Conservation (phyloP, 169 alveolate genomes). For the Eimeria maxima region DNA sequence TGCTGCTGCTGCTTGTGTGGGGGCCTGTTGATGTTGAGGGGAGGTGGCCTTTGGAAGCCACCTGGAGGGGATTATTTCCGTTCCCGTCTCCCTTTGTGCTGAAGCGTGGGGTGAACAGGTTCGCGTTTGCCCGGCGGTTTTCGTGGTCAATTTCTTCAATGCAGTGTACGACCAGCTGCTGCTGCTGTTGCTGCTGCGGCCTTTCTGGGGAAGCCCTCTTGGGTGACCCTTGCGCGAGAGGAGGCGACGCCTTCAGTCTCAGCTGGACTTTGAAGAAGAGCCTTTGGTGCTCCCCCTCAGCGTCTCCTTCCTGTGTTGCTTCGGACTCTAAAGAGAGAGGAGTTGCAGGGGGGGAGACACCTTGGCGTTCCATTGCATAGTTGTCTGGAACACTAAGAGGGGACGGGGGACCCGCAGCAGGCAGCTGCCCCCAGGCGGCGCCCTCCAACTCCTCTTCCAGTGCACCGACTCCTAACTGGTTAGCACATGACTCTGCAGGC, state of each 20-base stretch:
- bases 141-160: not conserved
- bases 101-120: not conserved
- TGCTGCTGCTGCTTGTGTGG: constrained; percentile 21
- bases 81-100: not conserved
- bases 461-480: not conserved
- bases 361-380: not conserved
- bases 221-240: not conserved
- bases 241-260: constrained; percentile 37
- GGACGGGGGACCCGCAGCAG: not conserved
- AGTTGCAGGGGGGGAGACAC: not conserved
- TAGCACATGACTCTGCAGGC: not conserved
- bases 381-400: not conserved
- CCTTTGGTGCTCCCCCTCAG: not conserved
- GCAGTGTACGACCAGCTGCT: not conserved
- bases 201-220: not conserved
- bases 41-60: not conserved
- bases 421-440: not conserved
- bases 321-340: constrained; percentile 1
- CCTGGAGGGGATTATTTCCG: constrained; percentile 13
- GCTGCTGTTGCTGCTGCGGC: constrained; percentile 31
- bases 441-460: not conserved
- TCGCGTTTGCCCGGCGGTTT: not conserved
- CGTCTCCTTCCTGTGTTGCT: not conserved
- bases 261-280: constrained; percentile 1
- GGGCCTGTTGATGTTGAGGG: not conserved